Base-by-base conservation (phyloP, 495 filamentous ascomycete species). In the Lepraria neglecta region DNA sequence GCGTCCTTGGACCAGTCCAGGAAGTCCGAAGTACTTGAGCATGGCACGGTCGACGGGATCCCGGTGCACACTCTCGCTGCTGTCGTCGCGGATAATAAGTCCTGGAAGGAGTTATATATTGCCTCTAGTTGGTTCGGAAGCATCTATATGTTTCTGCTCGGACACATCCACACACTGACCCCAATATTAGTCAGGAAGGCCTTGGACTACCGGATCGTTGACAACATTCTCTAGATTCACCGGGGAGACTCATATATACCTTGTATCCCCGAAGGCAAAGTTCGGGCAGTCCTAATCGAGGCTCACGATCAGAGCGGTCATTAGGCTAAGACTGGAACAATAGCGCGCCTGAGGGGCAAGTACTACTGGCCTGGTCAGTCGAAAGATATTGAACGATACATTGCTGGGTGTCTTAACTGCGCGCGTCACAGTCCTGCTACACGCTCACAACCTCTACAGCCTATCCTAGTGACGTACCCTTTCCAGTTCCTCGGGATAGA, bases 321-420 rank as follows among this genome's bases (percentile, higher is more conserved):
- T 35, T 55, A 28, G 52, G 52, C 52, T 2, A 55, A 55, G 27
- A 55, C 52, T 2, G 52, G 52, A n/a, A 55, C 52, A 0, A n/a
- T 55, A 5, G 52, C 12, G 38, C 30, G 31, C 9, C 12, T 55
- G 14, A 12, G 11, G 0, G 1, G 2, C 5, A 35, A 0, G 50
- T 30, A 53, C 1, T 54, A 54, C 15, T 54, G 51, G 28, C 51
- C 51, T 5, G 9, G 11, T 0, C 51, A 54, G 6, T 54, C 28
- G 1, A 1, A 38, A 0, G 51, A 54, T 38, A 6, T 54, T 0
- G 28, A 54, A 38, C 31, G 51, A 0, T 54, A 54, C 31, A 33
- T 54, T 3, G 51, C 51, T 4, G 51, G 28, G 0, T 54, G 51
- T 21, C 6, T 54, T 6, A 11, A 35, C 12, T 54, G 51, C 10